Base-by-base conservation (phyloP, 352 stramenopile genomes). In the Globisporangium emineosum region DNA sequence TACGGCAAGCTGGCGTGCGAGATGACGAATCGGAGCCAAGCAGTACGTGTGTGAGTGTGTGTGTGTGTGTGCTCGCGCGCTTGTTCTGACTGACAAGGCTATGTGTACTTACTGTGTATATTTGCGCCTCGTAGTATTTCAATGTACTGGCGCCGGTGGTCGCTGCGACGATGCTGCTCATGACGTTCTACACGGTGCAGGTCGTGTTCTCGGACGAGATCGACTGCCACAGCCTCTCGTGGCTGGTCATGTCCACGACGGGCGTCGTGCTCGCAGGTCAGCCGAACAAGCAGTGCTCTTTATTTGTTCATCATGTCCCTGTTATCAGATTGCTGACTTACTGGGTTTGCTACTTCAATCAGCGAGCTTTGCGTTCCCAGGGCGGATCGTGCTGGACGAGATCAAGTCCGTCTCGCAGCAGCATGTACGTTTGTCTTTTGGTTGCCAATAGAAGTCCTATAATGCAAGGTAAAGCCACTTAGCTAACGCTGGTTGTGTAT, bases 1-100 rank as follows among this genome's bases (percentile, higher is more conserved):
- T 91, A 90, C 56, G 83, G 83, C 13, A 83, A 82, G 49, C 73
- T 87, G 21, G 83, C 83, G 17, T 86, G 82, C 32, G 80, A 89
- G 54, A 72, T 89, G 57, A 75, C 81, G 23, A 83, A 80, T 32
- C 74, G 76, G 40, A 69, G 57, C 19, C 68, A 68, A 47, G 49
- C 79, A 68, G 75, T 83, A 30, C 25, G 35, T 55, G 7, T 29
- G 0, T 42, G 33, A 8, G 2, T 40, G 4, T 40, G 19, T n/a
- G 3, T 23, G 12, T 45, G 40, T 12, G 35, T 50, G 55, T 5
- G 37, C 19, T 13, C 45, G 8, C 2, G 35, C 17, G 25, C 12
- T 27, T n/a, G 37, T 6, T 21, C 8, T 15, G 37, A n/a, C 5
- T 15, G 37, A 10, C 37, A n/a, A 15, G 12, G 37, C 5, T 45